Conservation (phyloP, 2,329 filamentous ascomycete species). For the Colletotrichum cordylinicola region DNA sequence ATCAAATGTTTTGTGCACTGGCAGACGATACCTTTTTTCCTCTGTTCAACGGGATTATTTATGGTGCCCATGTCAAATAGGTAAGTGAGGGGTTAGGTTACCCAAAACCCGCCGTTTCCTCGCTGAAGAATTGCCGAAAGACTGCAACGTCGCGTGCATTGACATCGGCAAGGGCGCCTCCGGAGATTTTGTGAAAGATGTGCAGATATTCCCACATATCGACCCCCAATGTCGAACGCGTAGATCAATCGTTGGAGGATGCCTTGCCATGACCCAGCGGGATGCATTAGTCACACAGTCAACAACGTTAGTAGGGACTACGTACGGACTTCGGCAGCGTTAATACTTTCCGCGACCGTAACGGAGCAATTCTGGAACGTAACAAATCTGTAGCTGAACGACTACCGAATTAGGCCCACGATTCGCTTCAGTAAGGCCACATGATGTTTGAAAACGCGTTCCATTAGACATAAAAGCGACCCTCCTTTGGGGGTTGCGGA, state of each 20-base stretch:
- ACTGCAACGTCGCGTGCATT: not conserved
- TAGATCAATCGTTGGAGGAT: not conserved
- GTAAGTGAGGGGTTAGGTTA: not conserved
- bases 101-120: not conserved
- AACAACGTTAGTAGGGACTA: not conserved
- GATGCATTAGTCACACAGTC: not conserved
- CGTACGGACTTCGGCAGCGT: not conserved
- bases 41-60: not conserved
- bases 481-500: not conserved
- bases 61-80: not conserved
- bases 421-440: not conserved
- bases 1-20: too few species aligned
- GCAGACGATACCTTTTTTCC: too few species aligned
- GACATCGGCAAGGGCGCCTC: not conserved
- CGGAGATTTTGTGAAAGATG: not conserved
- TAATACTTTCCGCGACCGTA: not conserved
- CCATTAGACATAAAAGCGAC: not conserved
- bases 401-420: not conserved
- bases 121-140: not conserved
- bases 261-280: not conserved
- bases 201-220: not conserved
- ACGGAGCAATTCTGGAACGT: too few species aligned
- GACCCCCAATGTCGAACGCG: not conserved
- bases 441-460: not conserved
- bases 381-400: too few species aligned